Conservation (phyloP, 305 asterid genomes). For the Fraxinus xanthoxyloides region DNA sequence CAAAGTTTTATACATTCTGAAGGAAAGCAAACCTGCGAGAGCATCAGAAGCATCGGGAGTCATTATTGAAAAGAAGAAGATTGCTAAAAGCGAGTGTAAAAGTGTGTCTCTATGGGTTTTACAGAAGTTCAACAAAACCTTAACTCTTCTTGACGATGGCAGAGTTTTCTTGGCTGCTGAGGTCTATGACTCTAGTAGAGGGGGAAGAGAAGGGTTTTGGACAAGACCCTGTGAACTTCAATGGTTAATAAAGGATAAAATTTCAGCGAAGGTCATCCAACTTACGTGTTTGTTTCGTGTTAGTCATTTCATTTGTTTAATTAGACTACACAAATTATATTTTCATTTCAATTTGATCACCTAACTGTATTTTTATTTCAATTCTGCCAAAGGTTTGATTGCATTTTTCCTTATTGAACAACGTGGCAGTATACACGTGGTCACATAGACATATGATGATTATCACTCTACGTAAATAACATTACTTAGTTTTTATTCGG, state of each 20-base stretch:
- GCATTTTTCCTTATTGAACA: neutral
- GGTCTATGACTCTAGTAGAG: neutral
- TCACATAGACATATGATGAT: neutral
- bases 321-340: neutral
- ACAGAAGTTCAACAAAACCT: neutral
- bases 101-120: neutral
- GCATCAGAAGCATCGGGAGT: constrained; percentile 77
- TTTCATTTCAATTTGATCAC: neutral
- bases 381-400: neutral
- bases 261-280: neutral
- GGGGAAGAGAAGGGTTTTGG: neutral
- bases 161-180: neutral
- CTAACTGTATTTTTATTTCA: neutral
- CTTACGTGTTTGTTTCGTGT: neutral
- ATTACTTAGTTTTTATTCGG: neutral
- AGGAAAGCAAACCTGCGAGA: constrained; percentile 63
- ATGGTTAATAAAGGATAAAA: neutral
- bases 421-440: neutral
- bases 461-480: neutral
- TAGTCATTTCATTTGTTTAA: neutral
- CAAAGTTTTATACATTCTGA: neutral
- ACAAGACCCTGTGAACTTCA: neutral
- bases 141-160: neutral
- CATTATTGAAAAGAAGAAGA: constrained; percentile 16
- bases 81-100: neutral